Evolutionary conservation across 495 filamentous ascomycete species (phyloP), one percentile per base, ranked within the genome.

Genomic region (Aspergillus affinis): DNA sequence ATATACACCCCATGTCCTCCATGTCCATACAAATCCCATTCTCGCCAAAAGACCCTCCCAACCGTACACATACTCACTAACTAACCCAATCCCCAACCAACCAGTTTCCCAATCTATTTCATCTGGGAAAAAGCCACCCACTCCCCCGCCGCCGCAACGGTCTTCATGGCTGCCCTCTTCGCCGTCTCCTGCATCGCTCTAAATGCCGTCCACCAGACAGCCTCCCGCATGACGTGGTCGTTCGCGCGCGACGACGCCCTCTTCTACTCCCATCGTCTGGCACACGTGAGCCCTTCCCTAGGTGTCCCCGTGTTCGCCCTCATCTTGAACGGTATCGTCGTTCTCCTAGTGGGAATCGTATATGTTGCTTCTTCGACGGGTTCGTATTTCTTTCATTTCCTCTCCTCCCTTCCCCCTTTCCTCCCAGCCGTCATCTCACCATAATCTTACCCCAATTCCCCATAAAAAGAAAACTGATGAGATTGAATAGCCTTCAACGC

Each of bases 201-300:
- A 3, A 72, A 73, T 51, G 70, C 70, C 20, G 69, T 71, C n/a
- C 68, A 71, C 20, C 73, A 77, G n/a, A 74, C 72, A 2, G 69
- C 73, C 12, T 79, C 76, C 0, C 71, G 76, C 20, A 67, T 80
- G 27, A 75, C 73, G 10, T 80, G 78, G 78, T 69, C 72, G 4
- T 79, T 80, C 49, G 76, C 74, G 19, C 68, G 75, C 50, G 76
- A 79, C 54, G 62, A 72, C 26, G 73, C 68, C 27, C 58, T 71
- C 27, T 64, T 73, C 48, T 68, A 61, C 49, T 72, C 72, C 0
- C 19, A 41, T 4, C 52, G 61, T 19, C 56, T 74, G 18, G 55
- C 65, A 0, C 26, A 21, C 48, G 55, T 72, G 2, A 62, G 65
- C 30, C 54, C 63, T 1, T 26, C 56, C 0, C 60, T 73, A 7